Conservation (phyloP, 2,329 filamentous ascomycete species). For the Venturia carpophila region DNA sequence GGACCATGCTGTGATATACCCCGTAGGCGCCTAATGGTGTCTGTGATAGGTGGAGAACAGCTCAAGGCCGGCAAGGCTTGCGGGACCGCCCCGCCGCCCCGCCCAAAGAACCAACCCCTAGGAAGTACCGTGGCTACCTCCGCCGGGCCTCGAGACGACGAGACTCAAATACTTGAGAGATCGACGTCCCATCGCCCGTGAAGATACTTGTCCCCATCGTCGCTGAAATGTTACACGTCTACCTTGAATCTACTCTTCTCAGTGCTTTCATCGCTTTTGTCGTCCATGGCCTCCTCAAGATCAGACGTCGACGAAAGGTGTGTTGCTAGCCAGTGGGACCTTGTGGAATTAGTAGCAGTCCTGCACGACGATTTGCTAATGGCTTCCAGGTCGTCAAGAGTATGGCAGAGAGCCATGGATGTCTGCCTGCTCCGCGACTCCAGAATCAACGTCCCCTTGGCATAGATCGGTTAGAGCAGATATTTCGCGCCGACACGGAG, state of each 20-base stretch:
- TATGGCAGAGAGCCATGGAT: constrained; percentile 19
- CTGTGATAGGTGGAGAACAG: too few relatives aligned
- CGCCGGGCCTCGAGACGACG: too few relatives aligned
- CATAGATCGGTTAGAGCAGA: constrained; percentile 31
- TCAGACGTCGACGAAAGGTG: constrained; percentile 18
- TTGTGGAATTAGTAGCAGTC: not conserved
- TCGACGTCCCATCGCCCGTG: constrained; percentile 7
- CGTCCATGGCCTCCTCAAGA: constrained; percentile 11
- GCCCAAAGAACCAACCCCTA: too few relatives aligned
- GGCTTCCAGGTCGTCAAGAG: constrained; percentile 15
- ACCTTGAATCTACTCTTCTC: not conserved
- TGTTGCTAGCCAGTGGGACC: not conserved
- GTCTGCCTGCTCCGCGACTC: constrained; percentile 24
- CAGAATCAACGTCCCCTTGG: constrained; percentile 29
- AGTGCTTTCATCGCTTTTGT: constrained; percentile 10
- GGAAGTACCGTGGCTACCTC: too few relatives aligned
- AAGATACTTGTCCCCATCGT: not conserved
- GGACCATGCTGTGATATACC: too few relatives aligned
- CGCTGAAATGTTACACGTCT: not conserved
- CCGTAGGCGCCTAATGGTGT: too few relatives aligned
- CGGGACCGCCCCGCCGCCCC: too few relatives aligned
- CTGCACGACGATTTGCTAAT: not conserved
- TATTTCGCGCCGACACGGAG: constrained; percentile 28
- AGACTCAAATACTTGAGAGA: too few relatives aligned
- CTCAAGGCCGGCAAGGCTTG: too few relatives aligned